Base-by-base conservation (phyloP, 2,329 filamentous ascomycete species). In the Calonectria leucothoes region DNA sequence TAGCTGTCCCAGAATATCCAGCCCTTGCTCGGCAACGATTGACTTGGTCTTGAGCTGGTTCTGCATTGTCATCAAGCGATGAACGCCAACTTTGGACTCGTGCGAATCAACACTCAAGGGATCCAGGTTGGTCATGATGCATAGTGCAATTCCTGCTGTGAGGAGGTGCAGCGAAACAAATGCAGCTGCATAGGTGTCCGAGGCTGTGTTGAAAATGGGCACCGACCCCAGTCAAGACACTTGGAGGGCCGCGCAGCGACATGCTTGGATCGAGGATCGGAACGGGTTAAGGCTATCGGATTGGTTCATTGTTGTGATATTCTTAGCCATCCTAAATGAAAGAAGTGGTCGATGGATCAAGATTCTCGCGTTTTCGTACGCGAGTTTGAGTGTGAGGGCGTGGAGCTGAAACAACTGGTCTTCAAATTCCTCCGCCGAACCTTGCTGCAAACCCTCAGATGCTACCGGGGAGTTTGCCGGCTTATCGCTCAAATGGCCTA, bases 361-460 rank as follows among this genome's bases (percentile, higher is more conserved):
- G 0, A 85, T 85, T 8, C 73, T 80, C 0, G 82, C 77, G 42
- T 84, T 85, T 20, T 85, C 78, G 39, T 79, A 85, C 0, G 82
- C 82, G 3, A 85, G 75, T 51, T 80, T 74, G 2, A 85, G 75
- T 0, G 81, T 73, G 4, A 85, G 77, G 0, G 82, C 80, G 61
- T 85, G 83, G 0, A 84, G 74, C 11, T 80, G 76, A 52, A 79
- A 85, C 0, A 81, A 48, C 1, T 79, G 63, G 1, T 78, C 39
- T 15, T 78, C 72, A 6, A 77, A 76, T 0, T 33, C 31, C 2
- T 27, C 12, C 25, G 33, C n/a, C 4, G 51, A 31, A 12, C 64
- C 42, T 23, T 23, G 12, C 11, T 49, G 2, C n/a, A n/a, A 17
- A 14, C 8, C 23, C 14, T 31, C 23, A 2, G 15, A 29, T 25